These are phyloP conservation scores for Talaromyces thailandensis DNA, from an alignment of 495 filamentous ascomycete genomes.

Conservation along the genomic window DNA sequence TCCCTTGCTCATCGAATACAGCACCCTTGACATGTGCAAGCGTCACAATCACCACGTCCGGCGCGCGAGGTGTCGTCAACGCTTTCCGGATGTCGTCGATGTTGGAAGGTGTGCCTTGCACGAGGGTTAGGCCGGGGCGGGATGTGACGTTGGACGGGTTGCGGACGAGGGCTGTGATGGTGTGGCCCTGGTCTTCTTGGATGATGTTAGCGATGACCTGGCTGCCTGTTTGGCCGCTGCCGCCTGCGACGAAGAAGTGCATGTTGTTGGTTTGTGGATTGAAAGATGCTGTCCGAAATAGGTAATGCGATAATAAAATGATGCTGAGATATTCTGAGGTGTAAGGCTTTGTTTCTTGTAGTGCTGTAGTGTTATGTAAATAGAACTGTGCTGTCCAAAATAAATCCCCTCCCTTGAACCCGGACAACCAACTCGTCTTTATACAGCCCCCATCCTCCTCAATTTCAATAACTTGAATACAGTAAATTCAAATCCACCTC, in stretches of 20 bases:
- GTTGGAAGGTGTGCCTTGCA: slow-evolving; percentile 29
- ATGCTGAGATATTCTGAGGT: not conserved
- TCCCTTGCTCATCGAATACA: slow-evolving; percentile 12
- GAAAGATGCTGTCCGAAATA: not conserved
- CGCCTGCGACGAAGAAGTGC: slow-evolving; percentile 35
- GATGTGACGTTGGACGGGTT: slow-evolving; percentile 18
- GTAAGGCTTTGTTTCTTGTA: not conserved
- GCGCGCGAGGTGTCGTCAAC: slow-evolving; percentile 20
- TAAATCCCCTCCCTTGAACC: not conserved
- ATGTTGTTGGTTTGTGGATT: slow-evolving; percentile 14
- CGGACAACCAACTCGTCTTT: not conserved
- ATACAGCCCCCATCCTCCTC: not conserved
- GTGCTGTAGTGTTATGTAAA: too few relatives aligned
- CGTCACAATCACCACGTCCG: slow-evolving; percentile 26
- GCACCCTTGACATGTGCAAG: slow-evolving; percentile 17
- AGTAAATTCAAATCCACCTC: too few relatives aligned
- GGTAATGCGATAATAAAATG: not conserved
- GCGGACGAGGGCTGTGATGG: slow-evolving; percentile 32
- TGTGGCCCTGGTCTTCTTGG: slow-evolving; percentile 20
- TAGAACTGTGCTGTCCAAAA: not conserved
- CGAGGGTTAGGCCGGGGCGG: slow-evolving; percentile 19
- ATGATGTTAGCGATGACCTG: slow-evolving; percentile 25
- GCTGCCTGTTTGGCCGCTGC: slow-evolving; percentile 32
- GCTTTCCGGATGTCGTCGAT: slow-evolving; percentile 19
- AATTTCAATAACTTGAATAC: too few relatives aligned